These are phyloP conservation scores for Aureobasidium sp. DNA, from an alignment of 2,329 filamentous ascomycete genomes.

Conservation along the genomic window DNA sequence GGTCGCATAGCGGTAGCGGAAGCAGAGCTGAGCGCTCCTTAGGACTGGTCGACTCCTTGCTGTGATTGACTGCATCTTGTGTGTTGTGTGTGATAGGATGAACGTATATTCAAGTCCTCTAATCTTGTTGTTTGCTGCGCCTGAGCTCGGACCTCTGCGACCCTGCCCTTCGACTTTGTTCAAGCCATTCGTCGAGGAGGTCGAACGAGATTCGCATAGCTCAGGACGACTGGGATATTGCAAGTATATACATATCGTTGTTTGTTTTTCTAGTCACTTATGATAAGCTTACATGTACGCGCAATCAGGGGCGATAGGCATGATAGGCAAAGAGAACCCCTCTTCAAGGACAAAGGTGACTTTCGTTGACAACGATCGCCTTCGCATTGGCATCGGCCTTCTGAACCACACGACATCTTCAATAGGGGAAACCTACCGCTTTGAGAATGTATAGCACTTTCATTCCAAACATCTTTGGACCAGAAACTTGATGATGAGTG, in stretches of 20 bases:
- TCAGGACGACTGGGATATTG: neutral
- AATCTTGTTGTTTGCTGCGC: neutral
- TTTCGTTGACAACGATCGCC: neutral
- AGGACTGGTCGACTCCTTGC: conserved; percentile 6
- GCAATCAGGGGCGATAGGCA: neutral
- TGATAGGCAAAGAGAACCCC: neutral
- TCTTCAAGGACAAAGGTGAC: neutral
- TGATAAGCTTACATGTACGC: neutral
- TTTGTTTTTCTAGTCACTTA: neutral
- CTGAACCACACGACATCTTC: neutral
- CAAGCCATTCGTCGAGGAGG: neutral
- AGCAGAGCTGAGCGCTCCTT: neutral
- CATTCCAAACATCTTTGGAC: neutral
- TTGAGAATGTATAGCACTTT: neutral
- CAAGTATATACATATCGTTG: neutral
- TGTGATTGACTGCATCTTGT: conserved; percentile 10
- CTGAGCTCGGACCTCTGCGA: neutral
- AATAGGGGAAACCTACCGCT: neutral
- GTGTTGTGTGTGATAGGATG: neutral
- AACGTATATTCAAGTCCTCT: neutral
- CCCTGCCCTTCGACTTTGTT: neutral
- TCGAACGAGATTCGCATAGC: neutral
- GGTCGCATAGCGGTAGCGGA: conserved; percentile 16
- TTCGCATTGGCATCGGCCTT: neutral
- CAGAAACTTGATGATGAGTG: neutral